phyloP scores from a whole-genome alignment of 345 rosid genomes.

The Populus alba region DNA sequence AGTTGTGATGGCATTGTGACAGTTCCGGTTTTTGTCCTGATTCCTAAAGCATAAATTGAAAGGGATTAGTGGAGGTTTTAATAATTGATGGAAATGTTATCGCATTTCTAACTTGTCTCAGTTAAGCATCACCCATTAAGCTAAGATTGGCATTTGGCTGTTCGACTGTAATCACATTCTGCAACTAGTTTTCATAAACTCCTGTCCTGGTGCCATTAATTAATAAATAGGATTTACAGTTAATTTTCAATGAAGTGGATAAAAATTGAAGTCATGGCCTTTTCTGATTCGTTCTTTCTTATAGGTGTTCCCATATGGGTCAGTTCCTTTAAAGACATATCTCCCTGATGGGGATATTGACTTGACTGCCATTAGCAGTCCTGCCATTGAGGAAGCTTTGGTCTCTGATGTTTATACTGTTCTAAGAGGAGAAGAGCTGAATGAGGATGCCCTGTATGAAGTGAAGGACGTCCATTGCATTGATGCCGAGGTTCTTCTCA shows the following conservation, averaged over 20 bases:
- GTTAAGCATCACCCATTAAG: neutral
- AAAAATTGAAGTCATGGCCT: neutral
- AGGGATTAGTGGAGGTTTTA: neutral
- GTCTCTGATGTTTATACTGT: constrained; percentile 43
- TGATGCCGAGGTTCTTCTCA: constrained; percentile 61
- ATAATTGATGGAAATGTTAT: neutral
- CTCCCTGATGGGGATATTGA: constrained; percentile 97
- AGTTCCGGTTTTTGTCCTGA: neutral
- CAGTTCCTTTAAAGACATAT: constrained; percentile 72
- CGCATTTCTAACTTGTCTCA: neutral
- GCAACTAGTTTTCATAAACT: too few relatives aligned
- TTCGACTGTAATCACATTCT: neutral
- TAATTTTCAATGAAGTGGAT: neutral
- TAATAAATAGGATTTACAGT: neutral
- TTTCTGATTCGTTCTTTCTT: neutral
- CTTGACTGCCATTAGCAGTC: constrained; percentile 46
- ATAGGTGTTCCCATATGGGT: constrained; percentile 51
- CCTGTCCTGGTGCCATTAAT: neutral
- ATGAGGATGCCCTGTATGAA: constrained; percentile 32
- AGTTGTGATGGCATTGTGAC: neutral
- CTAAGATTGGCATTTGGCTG: too few relatives aligned
- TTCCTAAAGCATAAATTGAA: neutral
- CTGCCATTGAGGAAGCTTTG: constrained; percentile 48
- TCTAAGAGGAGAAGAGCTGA: constrained; percentile 48
- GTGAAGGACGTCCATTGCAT: constrained; percentile 69